Evolutionary conservation across 306 rosid genomes (phyloP), one percentile per base, ranked within the genome.

Genomic region (Pachyrhizus erosus): DNA sequence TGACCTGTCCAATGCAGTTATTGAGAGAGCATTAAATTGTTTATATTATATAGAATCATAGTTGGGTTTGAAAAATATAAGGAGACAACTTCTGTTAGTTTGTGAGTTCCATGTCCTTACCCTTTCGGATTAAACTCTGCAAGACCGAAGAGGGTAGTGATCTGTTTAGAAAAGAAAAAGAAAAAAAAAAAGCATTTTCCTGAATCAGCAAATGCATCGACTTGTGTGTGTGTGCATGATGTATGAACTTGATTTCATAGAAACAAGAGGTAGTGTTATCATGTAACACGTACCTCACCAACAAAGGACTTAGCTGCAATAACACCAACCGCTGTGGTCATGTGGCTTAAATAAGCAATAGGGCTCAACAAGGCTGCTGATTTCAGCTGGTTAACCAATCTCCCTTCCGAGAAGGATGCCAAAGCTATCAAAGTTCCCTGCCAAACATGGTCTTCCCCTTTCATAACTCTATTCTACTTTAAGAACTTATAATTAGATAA

Each of bases 361-460:
- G 99, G 99, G 77, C 97, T 91, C 67, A 96, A 68, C 70, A 96
- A 74, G 1, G 93, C 96, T 54, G 94, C 92, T 24, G 99, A 92
- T 33, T 86, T 83, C 65, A 96, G 54, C 77, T 93, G 93, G 45
- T 84, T 54, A 72, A 88, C 87, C 57, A 96, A 73, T n/a, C 70
- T 86, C 31, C 98, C 90, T 80, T 93, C 91, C 0, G 99, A 91
- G 62, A 92, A 82, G 1, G 98, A 90, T 23, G 97, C 97, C 83
- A 96, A 67, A 73, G 88, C 93, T 79, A 85, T 70, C 57, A 96
- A 81, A 20, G 97, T 92, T 8, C 99, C 97, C 96, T 96, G 89
- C 72, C 87, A 84, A 89, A 76, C 80, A 66, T 4, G 43, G 15
- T 52, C 23, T 84, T 60, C 29, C 26, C 31, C 5, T 46, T 46